Percentiles rank a stretch among this genome's conserved stretches.
Conservation (phyloP, 768 basidiomycete species). For the Russula ochroleuca region DNA sequence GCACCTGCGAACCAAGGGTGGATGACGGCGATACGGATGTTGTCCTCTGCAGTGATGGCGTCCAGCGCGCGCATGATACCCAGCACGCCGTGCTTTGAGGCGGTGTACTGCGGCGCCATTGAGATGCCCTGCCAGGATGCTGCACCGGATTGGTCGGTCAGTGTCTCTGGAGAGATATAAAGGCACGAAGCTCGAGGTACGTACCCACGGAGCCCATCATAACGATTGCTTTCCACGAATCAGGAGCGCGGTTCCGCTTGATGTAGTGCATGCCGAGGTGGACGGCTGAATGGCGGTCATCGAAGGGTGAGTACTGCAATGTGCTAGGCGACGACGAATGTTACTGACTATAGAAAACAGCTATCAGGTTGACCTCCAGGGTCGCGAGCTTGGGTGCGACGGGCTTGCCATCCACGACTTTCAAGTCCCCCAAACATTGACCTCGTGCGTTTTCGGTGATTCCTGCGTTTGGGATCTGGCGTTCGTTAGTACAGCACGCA, state of each 20-base stretch:
- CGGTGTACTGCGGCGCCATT: conserved; percentile 30
- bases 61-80: conserved; percentile 33
- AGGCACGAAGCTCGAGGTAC: conserved; percentile 7
- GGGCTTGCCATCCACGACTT: conserved; percentile 30
- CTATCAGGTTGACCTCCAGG: conserved; percentile 34
- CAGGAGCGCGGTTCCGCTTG: conserved; percentile 20
- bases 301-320: background rate
- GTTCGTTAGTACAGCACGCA: background rate
- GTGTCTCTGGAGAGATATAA: too few relatives aligned
- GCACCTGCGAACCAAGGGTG: conserved; percentile 37
- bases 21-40: conserved; percentile 32
- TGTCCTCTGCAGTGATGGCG: conserved; percentile 17
- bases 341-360: conserved; percentile 34
- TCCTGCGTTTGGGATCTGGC: conserved; percentile 30
- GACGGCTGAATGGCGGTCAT: conserved; percentile 28
- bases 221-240: conserved; percentile 32
- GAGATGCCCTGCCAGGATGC: conserved; percentile 31
- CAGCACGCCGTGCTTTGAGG: conserved; percentile 35
- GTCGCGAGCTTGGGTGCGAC: conserved; percentile 31
- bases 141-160: conserved; percentile 1
- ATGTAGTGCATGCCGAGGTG: conserved; percentile 36
- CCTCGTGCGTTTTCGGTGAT: conserved; percentile 9
- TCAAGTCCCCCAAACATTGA: conserved; percentile 14
- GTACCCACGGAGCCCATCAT: conserved; percentile 36
- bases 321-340: background rate